Evolutionary conservation across 2,329 filamentous ascomycete genomes (phyloP), one percentile per base, ranked within the genome.

Genomic region (Aspergillus sp.): DNA sequence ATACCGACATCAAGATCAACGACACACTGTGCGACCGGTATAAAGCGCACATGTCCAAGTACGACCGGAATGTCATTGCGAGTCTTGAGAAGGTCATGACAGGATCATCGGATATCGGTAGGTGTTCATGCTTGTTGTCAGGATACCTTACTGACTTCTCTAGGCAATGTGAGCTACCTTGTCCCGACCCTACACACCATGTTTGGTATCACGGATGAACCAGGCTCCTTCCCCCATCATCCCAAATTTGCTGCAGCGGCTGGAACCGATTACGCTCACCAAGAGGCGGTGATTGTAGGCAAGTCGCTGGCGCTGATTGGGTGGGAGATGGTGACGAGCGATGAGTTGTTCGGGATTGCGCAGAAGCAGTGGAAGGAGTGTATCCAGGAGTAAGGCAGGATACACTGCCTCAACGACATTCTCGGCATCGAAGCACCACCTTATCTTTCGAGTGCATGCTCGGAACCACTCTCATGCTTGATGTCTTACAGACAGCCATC

Each of bases 121-220:
- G 5, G 66, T 62, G 4, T 8, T 15, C 13, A 13, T 2, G n/a
- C n/a, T n/a, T 27, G 13, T n/a, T 2, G 7, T 51, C 4, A 1
- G 3, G 4, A 5, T 36, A 13, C 7, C 7, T 2, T 17, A 17
- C 62, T 63, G 25, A 64, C n/a, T 8, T 2, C 5, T 15, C 8
- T 42, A 81, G 81, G 81, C 21, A 84, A 84, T 57, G 80, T 84
- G 8, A 79, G 77, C 11, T 80, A 83, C 54, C 62, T 75, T 1
- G 71, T 80, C 2, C 82, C 82, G 1, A 77, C 76, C 4, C 78
- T 84, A 53, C 82, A 84, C 62, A 78, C 80, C 3, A 78, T 76
- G 32, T 83, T 84, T 59, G 73, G 70, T 1, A 81, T 84, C 36
- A 74, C 78, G 0, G 72, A 76, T 1, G 65, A 72, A 0, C 72